Percentiles rank a stretch among this genome's conserved stretches.
Evolutionary conservation across 2,329 filamentous ascomycete species (phyloP).

Genomic region (Scedosporium aurantiacum): DNA sequence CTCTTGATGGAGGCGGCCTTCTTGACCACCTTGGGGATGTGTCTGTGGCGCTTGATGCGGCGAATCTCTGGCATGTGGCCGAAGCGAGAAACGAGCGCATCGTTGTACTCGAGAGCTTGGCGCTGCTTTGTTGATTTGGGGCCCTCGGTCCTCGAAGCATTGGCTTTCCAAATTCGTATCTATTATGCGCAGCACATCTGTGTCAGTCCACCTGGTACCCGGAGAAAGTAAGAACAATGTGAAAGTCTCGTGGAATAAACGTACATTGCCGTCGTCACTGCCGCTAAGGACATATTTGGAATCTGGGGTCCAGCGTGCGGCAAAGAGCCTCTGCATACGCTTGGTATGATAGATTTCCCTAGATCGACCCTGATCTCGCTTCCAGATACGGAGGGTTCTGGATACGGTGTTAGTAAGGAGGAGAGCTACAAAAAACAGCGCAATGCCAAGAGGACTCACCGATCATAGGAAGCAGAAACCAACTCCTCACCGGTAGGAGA

Average conservation of each 20-base stretch:
- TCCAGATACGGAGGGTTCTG: slow-evolving; percentile 78
- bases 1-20: slow-evolving; percentile 92
- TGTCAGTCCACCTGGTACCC: neutral
- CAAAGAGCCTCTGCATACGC: slow-evolving; percentile 92
- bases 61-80: slow-evolving; percentile 93
- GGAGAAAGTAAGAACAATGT: slow-evolving; percentile 6
- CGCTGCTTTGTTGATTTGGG: slow-evolving; percentile 78
- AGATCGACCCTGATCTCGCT: slow-evolving; percentile 67
- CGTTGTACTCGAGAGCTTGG: slow-evolving; percentile 85
- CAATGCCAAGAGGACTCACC: neutral
- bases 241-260: too few species aligned
- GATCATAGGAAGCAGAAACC: slow-evolving; percentile 62
- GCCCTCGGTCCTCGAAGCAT: slow-evolving; percentile 72
- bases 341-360: slow-evolving; percentile 96
- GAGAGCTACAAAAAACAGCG: neutral
- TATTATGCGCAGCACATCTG: too few species aligned
- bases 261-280: slow-evolving; percentile 77
- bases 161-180: slow-evolving; percentile 69
- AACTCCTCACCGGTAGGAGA: slow-evolving; percentile 90
- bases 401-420: slow-evolving; percentile 1
- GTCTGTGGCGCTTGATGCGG: slow-evolving; percentile 81
- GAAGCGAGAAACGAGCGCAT: slow-evolving; percentile 71
- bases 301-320: slow-evolving; percentile 75
- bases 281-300: slow-evolving; percentile 82
- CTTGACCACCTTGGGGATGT: slow-evolving; percentile 86